Conservation (phyloP, 305 asterid genomes). For the Stenogyne calaminthoides region DNA sequence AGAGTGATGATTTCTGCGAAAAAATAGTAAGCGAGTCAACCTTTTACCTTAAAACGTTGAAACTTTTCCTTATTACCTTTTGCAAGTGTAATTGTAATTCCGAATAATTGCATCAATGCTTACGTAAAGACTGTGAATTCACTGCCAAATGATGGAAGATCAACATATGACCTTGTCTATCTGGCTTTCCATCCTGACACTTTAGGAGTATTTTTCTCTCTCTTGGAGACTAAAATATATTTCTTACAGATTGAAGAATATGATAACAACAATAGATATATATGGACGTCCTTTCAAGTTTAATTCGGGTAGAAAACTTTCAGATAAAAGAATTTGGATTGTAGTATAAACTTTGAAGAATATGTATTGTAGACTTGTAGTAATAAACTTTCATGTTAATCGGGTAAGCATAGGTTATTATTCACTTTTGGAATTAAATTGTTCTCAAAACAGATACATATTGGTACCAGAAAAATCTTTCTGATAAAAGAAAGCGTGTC, state of each 20-base stretch:
- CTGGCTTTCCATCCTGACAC: not conserved
- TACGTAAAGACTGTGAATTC: not conserved
- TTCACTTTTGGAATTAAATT: not conserved
- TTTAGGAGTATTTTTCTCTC: not conserved
- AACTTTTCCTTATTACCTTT: not conserved
- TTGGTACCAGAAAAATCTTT: not conserved
- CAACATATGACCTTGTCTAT: not conserved
- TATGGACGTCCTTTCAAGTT: not conserved
- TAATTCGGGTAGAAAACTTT: too few relatives aligned
- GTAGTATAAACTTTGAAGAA: too few relatives aligned
- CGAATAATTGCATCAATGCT: not conserved
- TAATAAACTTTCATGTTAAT: too few relatives aligned
- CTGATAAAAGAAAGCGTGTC: not conserved
- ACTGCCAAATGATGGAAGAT: not conserved
- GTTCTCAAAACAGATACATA: not conserved
- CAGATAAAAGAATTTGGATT: too few relatives aligned
- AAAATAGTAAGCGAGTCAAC: slow-evolving; percentile 51
- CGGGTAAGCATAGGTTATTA: not conserved
- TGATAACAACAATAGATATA: not conserved
- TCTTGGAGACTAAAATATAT: not conserved
- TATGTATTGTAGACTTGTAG: too few relatives aligned
- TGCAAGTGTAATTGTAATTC: not conserved
- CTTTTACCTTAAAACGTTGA: slow-evolving; percentile 2
- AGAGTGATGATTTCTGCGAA: slow-evolving; percentile 44
- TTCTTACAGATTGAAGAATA: not conserved